Evolutionary conservation across 345 rosid species (phyloP).

Genomic region (Theobroma cacao): DNA sequence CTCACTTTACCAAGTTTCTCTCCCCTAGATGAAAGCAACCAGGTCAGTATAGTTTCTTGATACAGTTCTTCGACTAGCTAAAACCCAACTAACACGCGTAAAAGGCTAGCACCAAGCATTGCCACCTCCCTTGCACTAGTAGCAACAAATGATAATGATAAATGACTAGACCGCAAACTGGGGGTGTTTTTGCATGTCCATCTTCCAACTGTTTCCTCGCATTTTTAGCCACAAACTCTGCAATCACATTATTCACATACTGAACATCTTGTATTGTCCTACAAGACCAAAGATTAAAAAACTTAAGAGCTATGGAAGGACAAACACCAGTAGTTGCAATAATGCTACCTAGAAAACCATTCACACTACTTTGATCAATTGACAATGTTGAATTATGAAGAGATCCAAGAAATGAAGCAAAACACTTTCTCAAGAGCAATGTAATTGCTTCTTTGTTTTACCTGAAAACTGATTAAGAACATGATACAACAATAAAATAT

Average conservation of each 20-base stretch:
- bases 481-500: conserved; percentile 48
- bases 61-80: conserved; percentile 44
- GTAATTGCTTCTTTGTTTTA: conserved; percentile 49
- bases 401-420: conserved; percentile 50
- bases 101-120: conserved; percentile 54
- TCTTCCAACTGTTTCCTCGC: conserved; percentile 38
- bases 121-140: conserved; percentile 53
- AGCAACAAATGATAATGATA: conserved; percentile 41
- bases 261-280: conserved; percentile 39
- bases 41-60: conserved; percentile 52
- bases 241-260: conserved; percentile 35
- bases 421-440: conserved; percentile 60
- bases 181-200: conserved; percentile 24
- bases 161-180: conserved; percentile 42
- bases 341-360: conserved; percentile 44
- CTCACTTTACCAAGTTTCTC: conserved; percentile 29
- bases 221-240: conserved; percentile 46
- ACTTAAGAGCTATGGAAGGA: conserved; percentile 47
- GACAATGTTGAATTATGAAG: conserved; percentile 29
- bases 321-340: conserved; percentile 25
- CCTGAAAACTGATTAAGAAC: conserved; percentile 50
- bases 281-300: conserved; percentile 55
- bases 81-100: conserved; percentile 46
- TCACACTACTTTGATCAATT: conserved; percentile 34
- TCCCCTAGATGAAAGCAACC: conserved; percentile 45